A percentile compares a stretch with the other conserved stretches of the same genome.
Evolutionary conservation across 2,329 filamentous ascomycete genomes (phyloP).

Genomic region (Colletotrichum sp.): DNA sequence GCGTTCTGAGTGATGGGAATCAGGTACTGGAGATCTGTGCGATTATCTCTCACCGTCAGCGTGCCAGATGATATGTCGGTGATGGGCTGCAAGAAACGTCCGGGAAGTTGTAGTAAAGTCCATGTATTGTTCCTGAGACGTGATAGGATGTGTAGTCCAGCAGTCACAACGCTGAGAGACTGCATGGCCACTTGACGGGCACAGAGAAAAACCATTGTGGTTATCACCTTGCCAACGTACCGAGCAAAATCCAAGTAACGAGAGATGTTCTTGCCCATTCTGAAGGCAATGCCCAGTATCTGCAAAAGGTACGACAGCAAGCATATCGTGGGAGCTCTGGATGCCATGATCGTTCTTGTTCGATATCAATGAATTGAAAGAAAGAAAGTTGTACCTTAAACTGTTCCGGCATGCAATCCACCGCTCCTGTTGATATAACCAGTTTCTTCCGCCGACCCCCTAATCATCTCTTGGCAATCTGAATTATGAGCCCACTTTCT

Average conservation of each 20-base stretch:
- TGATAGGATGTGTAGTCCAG: neutral
- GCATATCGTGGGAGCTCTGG: neutral
- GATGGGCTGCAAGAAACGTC: neutral
- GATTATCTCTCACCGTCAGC: neutral
- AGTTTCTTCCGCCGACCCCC: neutral
- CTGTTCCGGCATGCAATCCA: neutral
- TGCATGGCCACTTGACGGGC: neutral
- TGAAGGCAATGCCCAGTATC: neutral
- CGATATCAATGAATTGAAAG: neutral
- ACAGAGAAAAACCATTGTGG: neutral
- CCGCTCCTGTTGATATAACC: neutral
- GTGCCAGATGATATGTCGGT: neutral
- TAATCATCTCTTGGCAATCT: neutral
- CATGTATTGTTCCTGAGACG: neutral
- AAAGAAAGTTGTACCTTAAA: neutral
- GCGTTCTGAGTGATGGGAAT: neutral
- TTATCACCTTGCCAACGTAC: neutral
- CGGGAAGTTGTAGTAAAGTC: neutral
- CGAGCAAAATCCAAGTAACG: neutral
- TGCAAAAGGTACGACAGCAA: neutral
- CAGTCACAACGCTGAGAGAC: neutral
- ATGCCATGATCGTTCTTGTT: neutral
- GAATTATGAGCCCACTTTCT: neutral
- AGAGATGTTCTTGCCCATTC: neutral
- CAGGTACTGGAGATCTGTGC: neutral